Evolutionary conservation across 2,329 filamentous ascomycete species (phyloP).

Genomic region (Sporothrix curviconia): DNA sequence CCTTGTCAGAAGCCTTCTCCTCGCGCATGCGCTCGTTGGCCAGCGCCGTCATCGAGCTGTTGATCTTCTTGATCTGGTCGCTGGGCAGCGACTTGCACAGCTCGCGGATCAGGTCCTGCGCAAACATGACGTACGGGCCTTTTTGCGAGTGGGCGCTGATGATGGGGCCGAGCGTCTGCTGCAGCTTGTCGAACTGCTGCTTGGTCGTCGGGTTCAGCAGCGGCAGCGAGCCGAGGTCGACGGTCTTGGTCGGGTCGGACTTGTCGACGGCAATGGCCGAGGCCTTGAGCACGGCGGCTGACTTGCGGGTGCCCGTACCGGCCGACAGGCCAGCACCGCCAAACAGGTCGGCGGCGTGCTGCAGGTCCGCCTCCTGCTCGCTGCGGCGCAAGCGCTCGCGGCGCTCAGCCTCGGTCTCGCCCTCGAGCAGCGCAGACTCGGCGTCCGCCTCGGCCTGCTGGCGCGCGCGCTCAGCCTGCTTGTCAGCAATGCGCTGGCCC

Average conservation of each 20-base stretch:
- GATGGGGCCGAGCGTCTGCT: conserved; percentile 71
- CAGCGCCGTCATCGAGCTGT: conserved; percentile 78
- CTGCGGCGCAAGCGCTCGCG: conserved; percentile 68
- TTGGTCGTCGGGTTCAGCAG: conserved; percentile 89
- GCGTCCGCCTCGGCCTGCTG: conserved; percentile 47
- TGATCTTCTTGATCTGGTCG: conserved; percentile 94
- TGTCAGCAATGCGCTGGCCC: conserved; percentile 76
- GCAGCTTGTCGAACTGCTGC: conserved; percentile 73
- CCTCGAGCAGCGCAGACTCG: conserved; percentile 57
- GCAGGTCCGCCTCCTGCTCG: conserved; percentile 83
- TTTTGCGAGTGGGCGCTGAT: conserved; percentile 73
- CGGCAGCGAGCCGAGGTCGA: conserved; percentile 73
- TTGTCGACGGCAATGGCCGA: conserved; percentile 62
- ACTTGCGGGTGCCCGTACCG: conserved; percentile 64
- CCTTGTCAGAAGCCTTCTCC: conserved; percentile 90
- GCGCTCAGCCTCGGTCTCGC: conserved; percentile 65
- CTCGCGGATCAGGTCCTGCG: conserved; percentile 85
- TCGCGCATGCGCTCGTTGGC: conserved; percentile 98
- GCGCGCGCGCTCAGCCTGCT: conserved; percentile 55
- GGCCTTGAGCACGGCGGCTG: conserved; percentile 49
- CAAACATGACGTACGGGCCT: conserved; percentile 81
- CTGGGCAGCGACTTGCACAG: conserved; percentile 81
- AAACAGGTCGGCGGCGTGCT: conserved; percentile 86
- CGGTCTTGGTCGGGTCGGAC: conserved; percentile 66
- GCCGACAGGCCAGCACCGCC: conserved; percentile 63